phyloP scores from a whole-genome alignment of 1,139 yeast genomes.

The Casaregolazyma suthepensis region DNA sequence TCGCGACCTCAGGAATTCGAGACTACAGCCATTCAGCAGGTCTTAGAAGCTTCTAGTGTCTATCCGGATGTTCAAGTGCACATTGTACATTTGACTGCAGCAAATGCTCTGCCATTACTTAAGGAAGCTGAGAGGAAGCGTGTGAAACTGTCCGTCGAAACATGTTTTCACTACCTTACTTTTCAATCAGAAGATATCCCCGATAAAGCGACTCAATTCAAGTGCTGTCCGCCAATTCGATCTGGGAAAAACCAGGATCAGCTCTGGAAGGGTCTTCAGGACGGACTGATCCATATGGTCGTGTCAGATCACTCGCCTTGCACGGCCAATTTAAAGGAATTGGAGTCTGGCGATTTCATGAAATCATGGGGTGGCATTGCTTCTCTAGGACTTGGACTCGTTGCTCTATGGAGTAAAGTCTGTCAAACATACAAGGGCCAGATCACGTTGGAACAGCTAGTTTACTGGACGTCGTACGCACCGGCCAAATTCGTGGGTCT shows the following conservation, averaged over 20 bases:
- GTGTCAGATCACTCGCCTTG: constrained; percentile 97
- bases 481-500: constrained; percentile 86
- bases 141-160: constrained; percentile 71
- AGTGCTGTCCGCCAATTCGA: constrained; percentile 94
- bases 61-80: constrained; percentile 68
- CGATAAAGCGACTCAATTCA: constrained; percentile 70
- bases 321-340: constrained; percentile 79
- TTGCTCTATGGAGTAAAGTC: constrained; percentile 74
- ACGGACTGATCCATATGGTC: constrained; percentile 68
- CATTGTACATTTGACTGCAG: constrained; percentile 84
- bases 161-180: constrained; percentile 87
- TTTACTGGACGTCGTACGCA: constrained; percentile 71
- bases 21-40: constrained; percentile 69
- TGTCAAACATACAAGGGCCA: constrained; percentile 25
- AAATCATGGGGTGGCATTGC: constrained; percentile 98
- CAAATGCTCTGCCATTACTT: constrained; percentile 65
- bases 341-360: constrained; percentile 80
- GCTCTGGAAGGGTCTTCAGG: constrained; percentile 70
- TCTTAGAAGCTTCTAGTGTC: constrained; percentile 50
- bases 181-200: constrained; percentile 72
- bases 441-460: constrained; percentile 54
- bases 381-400: constrained; percentile 85
- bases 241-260: constrained; percentile 59
- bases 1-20: constrained; percentile 89
- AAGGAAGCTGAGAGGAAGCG: constrained; percentile 56